Percentiles rank a stretch among this genome's conserved stretches.
Conservation (phyloP, 1,284 basidiomycete genomes). For the Fomitopsis betulina region DNA sequence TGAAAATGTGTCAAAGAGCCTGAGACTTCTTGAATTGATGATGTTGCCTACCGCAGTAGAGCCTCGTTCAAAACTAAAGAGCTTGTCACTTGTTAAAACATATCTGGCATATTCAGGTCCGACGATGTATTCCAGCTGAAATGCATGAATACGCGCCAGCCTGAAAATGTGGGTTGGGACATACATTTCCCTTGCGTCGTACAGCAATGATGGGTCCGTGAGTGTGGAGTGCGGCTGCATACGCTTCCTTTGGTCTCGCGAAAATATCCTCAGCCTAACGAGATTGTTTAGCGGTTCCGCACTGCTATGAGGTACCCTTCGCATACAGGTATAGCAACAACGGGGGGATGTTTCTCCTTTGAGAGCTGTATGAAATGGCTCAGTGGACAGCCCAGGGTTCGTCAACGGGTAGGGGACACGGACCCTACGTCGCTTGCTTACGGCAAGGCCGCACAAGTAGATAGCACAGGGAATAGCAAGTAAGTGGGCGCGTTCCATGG, state of each 20-base stretch:
- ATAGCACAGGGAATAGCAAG: constrained; percentile 10
- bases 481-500: constrained; percentile 17
- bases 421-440: background rate
- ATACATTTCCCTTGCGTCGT: constrained; percentile 27
- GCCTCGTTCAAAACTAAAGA: constrained; percentile 32
- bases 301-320: background rate
- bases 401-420: constrained; percentile 5
- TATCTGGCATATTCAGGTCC: constrained; percentile 22
- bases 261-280: constrained; percentile 27
- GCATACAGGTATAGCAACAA: constrained; percentile 15
- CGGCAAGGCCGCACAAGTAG: constrained; percentile 2
- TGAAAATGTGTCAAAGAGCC: constrained; percentile 8
- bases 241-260: constrained; percentile 26
- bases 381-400: constrained; percentile 1
- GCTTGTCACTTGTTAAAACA: constrained; percentile 26
- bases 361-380: constrained; percentile 8
- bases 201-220: constrained; percentile 31
- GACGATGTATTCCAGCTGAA: constrained; percentile 32
- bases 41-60: constrained; percentile 23
- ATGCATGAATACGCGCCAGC: background rate
- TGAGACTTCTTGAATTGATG: constrained; percentile 6
- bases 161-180: background rate
- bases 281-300: background rate
- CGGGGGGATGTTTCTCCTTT: constrained; percentile 15
- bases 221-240: constrained; percentile 25